These are phyloP conservation scores for Hyaloscypha variabilis DNA, from an alignment of 495 filamentous ascomycete species.

Conservation along the genomic window DNA sequence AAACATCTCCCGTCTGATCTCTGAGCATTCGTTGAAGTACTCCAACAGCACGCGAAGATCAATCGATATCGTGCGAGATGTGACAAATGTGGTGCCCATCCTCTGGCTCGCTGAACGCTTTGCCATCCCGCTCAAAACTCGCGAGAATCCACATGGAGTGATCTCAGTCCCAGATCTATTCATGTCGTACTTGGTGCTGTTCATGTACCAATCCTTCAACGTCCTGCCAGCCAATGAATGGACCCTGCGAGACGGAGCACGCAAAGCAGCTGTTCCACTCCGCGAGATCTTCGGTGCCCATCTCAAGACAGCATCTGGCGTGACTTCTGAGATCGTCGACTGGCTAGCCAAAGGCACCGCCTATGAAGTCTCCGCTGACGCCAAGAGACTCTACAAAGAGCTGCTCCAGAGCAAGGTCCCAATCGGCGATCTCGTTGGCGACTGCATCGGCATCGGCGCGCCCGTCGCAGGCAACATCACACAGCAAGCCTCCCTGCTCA, in stretches of 20 bases:
- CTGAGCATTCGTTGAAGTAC: conserved; percentile 39
- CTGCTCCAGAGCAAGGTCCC: conserved; percentile 66
- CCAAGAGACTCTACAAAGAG: conserved; percentile 51
- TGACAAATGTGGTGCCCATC: conserved; percentile 67
- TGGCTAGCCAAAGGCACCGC: conserved; percentile 33
- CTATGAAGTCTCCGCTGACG: conserved; percentile 43
- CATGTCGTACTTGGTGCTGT: conserved; percentile 71
- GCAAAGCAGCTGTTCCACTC: conserved; percentile 61
- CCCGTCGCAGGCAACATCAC: conserved; percentile 70
- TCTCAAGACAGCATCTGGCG: conserved; percentile 60
- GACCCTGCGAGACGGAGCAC: conserved; percentile 62
- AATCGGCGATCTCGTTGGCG: conserved; percentile 53
- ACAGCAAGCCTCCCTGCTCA: conserved; percentile 75
- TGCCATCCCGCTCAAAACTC: conserved; percentile 72
- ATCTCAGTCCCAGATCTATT: conserved; percentile 80
- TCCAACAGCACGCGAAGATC: conserved; percentile 29
- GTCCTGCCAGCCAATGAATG: conserved; percentile 55
- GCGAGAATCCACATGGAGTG: conserved; percentile 65
- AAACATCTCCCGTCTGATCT: conserved; percentile 39
- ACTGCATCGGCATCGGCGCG: conserved; percentile 51
- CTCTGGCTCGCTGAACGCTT: conserved; percentile 76
- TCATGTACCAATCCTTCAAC: conserved; percentile 52
- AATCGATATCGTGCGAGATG: conserved; percentile 46
- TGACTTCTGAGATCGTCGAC: conserved; percentile 55
- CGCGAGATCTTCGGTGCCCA: conserved; percentile 39